Evolutionary conservation across 23 red algal genomes (phyloP), one percentile per base, ranked within the genome.

Genomic region (Gracilaria domingensis): DNA sequence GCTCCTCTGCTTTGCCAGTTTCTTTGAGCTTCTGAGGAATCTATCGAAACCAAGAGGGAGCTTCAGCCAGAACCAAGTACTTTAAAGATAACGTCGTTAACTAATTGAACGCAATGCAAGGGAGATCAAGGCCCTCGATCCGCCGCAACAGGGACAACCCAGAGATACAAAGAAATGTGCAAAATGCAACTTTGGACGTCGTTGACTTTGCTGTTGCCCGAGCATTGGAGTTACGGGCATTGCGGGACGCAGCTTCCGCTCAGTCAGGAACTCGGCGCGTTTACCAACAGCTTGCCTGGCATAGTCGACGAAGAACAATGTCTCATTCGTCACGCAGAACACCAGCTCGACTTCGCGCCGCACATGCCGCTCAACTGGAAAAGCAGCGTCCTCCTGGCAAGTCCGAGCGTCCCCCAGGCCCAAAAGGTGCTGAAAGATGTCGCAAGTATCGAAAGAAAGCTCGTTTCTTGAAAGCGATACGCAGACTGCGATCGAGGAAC

Each of bases 241-340:
- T 97, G 37, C 90, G 84, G 16, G 24, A 60, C n/a, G 84, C 91
- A 0, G 49, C 36, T 51, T 53, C 59, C 16, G 28, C 83, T 6
- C 33, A 50, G 23, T 79, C 58, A 53, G 71, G 87, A 42, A 95
- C 80, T 55, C 78, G 88, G 28, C 93, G 94, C 40, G 62, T 92
- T 34, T 98, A 91, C 51, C 96, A 98, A 80, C 56, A 36, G 32
- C 83, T 98, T 23, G 76, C 96, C 23, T 98, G 93, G 93, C 96
- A 98, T 73, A 56, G 54, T 24, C 84, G 96, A 25, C 86, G 96
- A 47, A 90, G 96, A 34, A 98, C 93, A 54, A 98, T 98, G 96
- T 95, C 93, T 25, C 93, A 95, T 55, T 90, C 85, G 16, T 80
- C 90, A 18, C 59, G 78, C 14, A 90, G 96, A 24, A 85, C 94